These are phyloP conservation scores for Trichoderma sp. DNA, from an alignment of 2,329 filamentous ascomycete species.

Conservation along the genomic window DNA sequence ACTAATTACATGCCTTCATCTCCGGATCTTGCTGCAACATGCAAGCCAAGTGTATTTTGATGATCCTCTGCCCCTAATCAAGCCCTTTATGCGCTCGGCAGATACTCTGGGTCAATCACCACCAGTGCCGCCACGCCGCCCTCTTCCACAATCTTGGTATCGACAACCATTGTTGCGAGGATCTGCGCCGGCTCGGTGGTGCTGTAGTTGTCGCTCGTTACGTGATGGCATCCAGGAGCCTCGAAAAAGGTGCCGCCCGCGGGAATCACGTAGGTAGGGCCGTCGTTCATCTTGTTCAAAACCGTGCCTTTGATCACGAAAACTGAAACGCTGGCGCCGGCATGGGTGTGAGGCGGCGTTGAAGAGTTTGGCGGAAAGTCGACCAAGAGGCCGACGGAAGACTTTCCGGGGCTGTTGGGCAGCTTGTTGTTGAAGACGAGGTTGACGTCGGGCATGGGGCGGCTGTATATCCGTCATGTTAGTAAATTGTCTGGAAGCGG, in stretches of 20 bases:
- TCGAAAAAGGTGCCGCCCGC: constrained; percentile 34
- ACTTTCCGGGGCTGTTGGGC: constrained; percentile 33
- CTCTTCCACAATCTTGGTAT: constrained; percentile 31
- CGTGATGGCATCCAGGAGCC: constrained; percentile 35
- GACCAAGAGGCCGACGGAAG: constrained; percentile 33
- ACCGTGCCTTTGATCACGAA: constrained; percentile 32
- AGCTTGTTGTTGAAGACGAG: constrained; percentile 33
- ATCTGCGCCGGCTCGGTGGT: constrained; percentile 27
- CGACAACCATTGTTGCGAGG: constrained; percentile 31
- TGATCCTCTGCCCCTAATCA: background rate
- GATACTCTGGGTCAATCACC: constrained; percentile 32
- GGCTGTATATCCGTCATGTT: background rate
- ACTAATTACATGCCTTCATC: too few species aligned
- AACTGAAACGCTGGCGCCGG: constrained; percentile 32
- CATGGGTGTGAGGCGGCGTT: constrained; percentile 34
- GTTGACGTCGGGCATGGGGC: constrained; percentile 26
- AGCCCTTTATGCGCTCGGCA: constrained; percentile 5
- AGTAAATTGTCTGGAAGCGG: background rate
- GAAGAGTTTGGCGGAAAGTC: constrained; percentile 32
- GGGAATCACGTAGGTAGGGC: constrained; percentile 31
- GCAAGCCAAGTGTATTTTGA: background rate
- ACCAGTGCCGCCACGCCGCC: constrained; percentile 31
- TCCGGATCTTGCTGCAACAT: background rate
- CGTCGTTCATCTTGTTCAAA: constrained; percentile 36
- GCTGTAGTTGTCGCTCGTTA: constrained; percentile 33